Base-by-base conservation (phyloP, 805 yeast species). In the Osmozyma mogii region DNA sequence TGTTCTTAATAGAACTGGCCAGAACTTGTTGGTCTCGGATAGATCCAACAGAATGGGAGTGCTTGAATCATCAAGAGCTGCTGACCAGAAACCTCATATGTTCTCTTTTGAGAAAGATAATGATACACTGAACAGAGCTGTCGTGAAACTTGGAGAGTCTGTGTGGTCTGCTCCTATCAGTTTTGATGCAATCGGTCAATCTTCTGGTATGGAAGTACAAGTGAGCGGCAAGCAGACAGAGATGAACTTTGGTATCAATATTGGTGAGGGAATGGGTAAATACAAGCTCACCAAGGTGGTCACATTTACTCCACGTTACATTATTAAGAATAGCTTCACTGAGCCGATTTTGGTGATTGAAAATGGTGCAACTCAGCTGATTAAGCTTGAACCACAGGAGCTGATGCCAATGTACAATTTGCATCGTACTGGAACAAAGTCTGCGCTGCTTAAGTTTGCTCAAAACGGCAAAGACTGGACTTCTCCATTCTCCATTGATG, bases 161-260 rank as follows among this genome's bases (percentile, higher is more conserved):
- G 63, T 65, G 5, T 71, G 83, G 72, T 81, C 95, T 40, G 50
- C 62, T 1, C 83, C 84, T 2, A 61, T 84, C 27, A 78, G 94
- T 49, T 76, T 92, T 45, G 96, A 88, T 49, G 94, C 95, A 3
- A 70, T 89, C 32, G 98, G 98, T 0, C 89, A 87, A 40, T 63
- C 76, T 1, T 67, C 71, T 24, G 95, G 70, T 24, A 54, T 64
- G 3, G 53, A 49, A 14, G 61, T 66, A 4, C 71, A 71, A 21
- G 42, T 74, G 1, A 58, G 65, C 22, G 70, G 69, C 9, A 69
- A 52, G 52, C 74, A 52, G 45, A 50, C 49, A 3, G 95, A 87
- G 45, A 72, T 75, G 36, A 77, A 81, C 45, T 57, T 88, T 9
- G 97, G 97, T 9, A 55, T 88, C 16, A 64, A 72, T 17, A 72